phyloP scores from a whole-genome alignment of 495 filamentous ascomycete species.

The Penicillium alfredii region DNA sequence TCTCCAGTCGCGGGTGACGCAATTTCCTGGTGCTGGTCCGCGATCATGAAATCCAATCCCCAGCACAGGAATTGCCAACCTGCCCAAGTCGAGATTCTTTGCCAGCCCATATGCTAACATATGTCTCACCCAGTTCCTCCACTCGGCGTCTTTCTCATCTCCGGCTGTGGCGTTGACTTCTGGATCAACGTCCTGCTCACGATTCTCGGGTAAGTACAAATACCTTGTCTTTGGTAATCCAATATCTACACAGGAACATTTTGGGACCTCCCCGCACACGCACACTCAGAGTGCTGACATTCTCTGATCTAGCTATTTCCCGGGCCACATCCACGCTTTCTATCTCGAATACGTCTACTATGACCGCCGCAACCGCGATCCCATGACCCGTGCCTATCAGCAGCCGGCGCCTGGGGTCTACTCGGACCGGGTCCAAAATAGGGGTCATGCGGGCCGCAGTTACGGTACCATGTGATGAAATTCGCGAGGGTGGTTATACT shows the following conservation, averaged over 20 bases:
- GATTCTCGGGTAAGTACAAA: constrained; percentile 47
- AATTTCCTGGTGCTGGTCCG: no score
- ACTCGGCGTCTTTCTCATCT: constrained; percentile 56
- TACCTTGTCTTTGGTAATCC: neutral
- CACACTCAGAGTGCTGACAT: no score
- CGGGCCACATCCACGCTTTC: constrained; percentile 84
- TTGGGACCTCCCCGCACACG: no score
- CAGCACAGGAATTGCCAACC: constrained; percentile 1
- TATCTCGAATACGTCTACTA: constrained; percentile 89
- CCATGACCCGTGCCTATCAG: constrained; percentile 41
- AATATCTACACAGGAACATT: no score
- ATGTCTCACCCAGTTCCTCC: constrained; percentile 51
- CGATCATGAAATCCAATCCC: no score
- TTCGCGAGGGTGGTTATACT: no score
- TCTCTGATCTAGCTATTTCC: constrained; percentile 70
- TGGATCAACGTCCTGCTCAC: constrained; percentile 61
- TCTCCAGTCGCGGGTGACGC: no score
- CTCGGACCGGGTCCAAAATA: constrained; percentile 69
- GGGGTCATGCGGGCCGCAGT: constrained; percentile 44
- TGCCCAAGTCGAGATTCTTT: no score
- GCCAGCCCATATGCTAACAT: constrained; percentile 11
- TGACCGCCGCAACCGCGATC: constrained; percentile 54
- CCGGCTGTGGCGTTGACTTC: constrained; percentile 59
- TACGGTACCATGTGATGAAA: constrained; percentile 58
- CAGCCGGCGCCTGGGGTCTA: constrained; percentile 67